A percentile compares a stretch with the other conserved stretches of the same genome.
Evolutionary conservation across 2,329 filamentous ascomycete genomes (phyloP).

Genomic region (Arthrobotrys conoides): DNA sequence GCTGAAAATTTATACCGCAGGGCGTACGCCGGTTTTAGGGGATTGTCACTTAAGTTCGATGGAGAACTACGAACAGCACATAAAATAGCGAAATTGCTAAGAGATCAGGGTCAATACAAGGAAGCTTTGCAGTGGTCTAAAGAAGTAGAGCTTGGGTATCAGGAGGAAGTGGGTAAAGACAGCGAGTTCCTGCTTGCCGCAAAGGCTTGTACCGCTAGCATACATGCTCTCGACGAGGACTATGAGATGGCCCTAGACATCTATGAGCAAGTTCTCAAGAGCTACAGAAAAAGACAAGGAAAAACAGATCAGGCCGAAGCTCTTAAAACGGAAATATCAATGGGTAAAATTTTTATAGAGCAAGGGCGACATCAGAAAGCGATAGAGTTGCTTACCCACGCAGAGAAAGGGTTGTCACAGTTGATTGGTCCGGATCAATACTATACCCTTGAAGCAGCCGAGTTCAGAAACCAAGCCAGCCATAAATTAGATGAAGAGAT

Average conservation of each 20-base stretch:
- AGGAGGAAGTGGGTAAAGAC: background rate
- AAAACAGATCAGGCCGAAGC: background rate
- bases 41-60: background rate
- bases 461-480: background rate
- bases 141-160: background rate
- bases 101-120: background rate
- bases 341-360: slow-evolving; percentile 2
- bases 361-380: slow-evolving; percentile 2
- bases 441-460: background rate
- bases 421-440: background rate
- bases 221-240: slow-evolving; percentile 15
- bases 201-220: slow-evolving; percentile 18
- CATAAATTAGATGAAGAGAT: background rate
- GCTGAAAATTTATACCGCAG: slow-evolving; percentile 20
- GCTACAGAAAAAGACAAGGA: background rate
- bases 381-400: background rate
- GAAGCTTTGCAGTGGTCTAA: slow-evolving; percentile 19
- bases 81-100: slow-evolving; percentile 8
- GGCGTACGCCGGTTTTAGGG: slow-evolving; percentile 6
- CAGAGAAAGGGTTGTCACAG: background rate
- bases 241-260: slow-evolving; percentile 16
- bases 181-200: background rate
- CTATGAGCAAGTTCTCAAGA: slow-evolving; percentile 14
- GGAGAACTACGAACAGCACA: slow-evolving; percentile 18
- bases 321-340: slow-evolving; percentile 1